Evolutionary conservation across 768 basidiomycete species (phyloP), one percentile per base, ranked within the genome.

Genomic region (Tylopilus intermedius): DNA sequence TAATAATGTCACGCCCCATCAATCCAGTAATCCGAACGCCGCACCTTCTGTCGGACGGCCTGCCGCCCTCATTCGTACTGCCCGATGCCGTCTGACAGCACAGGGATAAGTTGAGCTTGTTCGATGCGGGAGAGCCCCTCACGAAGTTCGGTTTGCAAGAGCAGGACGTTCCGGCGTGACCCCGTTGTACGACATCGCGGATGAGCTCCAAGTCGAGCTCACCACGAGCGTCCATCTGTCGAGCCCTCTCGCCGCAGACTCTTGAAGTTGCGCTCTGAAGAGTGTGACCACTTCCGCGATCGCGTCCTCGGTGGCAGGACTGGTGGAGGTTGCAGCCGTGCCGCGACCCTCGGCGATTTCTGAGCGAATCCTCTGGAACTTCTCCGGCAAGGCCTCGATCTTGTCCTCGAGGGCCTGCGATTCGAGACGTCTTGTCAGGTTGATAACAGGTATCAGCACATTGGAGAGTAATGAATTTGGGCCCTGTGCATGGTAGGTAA

Each of bases 171-270:
- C 86, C 81, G 37, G 78, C 74, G 33, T 88, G 83, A 11, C 82
- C 80, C 58, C 86, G 79, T 56, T 88, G 80, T 21, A 92, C 73
- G 35, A 83, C 73, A 54, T 82, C 81, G 62, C 79, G 84, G 62
- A 92, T 77, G 55, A 88, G 71, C 62, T 89, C 84, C 64, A 89
- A 82, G 68, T 91, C 88, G 24, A 90, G 69, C 57, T 91, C 88
- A 18, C 85, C 87, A 29, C 81, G 80, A 22, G 84, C 87, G 60
- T 89, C 86, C 71, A 80, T 72, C 59, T 80, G 21, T 87, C 84
- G 45, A 78, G 55, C 18, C 77, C 76, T 42, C 77, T 76, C 7
- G 73, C 72, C 0, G 83, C 81, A 8, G 82, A 81, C 38, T 84
- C 82, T 50, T 81, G 80, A 9, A 88, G 70, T 58, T 88, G 86